phyloP scores from a whole-genome alignment of 495 filamentous ascomycete species.

The Daldinia vernicosa region DNA sequence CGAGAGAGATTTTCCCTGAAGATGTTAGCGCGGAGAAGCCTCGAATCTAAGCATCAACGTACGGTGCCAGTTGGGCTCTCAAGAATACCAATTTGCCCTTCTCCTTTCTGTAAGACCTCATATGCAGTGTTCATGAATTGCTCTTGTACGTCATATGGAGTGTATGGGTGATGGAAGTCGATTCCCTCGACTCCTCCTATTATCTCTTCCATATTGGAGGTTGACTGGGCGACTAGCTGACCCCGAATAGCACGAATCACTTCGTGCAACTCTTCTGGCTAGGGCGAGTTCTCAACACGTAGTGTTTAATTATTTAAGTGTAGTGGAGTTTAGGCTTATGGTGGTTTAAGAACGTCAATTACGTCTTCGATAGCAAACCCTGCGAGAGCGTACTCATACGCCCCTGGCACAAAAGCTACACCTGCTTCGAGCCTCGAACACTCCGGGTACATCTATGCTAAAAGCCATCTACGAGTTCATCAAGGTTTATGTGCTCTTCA shows the following conservation, averaged over 20 bases:
- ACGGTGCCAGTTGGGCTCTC: slow-evolving; percentile 89
- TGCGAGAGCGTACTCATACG: slow-evolving; percentile 2
- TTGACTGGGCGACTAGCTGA: background rate
- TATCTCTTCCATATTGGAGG: slow-evolving; percentile 38
- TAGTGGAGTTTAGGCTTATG: background rate
- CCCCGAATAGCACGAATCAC: background rate
- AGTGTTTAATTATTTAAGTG: background rate
- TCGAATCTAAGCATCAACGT: slow-evolving; percentile 29
- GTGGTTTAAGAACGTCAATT: background rate
- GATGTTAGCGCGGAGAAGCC: slow-evolving; percentile 16
- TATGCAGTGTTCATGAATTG: slow-evolving; percentile 92
- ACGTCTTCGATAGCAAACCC: background rate
- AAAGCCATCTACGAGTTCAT: slow-evolving; percentile 10
- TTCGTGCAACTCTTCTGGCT: background rate
- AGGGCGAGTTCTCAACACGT: background rate
- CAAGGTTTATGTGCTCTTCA: background rate
- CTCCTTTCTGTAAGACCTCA: slow-evolving; percentile 77
- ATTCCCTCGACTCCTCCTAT: slow-evolving; percentile 39
- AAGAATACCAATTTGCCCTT: slow-evolving; percentile 83
- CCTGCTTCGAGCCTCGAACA: slow-evolving; percentile 1
- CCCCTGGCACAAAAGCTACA: background rate
- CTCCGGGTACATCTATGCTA: background rate
- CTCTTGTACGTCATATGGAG: slow-evolving; percentile 88
- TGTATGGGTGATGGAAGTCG: slow-evolving; percentile 91
- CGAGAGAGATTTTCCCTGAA: slow-evolving; percentile 93